A percentile compares a stretch with the other conserved stretches of the same genome.
Evolutionary conservation across 257 asterid species (phyloP).

Genomic region (Knoxia roxburghii): DNA sequence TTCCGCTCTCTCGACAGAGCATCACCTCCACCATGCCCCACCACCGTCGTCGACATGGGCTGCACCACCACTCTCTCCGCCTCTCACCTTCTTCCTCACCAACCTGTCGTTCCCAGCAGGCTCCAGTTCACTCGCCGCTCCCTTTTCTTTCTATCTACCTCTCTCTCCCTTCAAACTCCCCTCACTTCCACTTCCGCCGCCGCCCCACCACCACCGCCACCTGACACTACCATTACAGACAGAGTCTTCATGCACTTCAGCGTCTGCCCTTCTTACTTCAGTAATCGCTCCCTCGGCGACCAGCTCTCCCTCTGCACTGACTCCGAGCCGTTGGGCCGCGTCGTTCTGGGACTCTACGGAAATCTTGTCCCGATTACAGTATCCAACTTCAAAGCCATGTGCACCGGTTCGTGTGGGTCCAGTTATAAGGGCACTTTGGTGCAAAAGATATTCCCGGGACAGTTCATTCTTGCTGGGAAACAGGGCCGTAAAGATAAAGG

Average conservation of each 20-base stretch:
- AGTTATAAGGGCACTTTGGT: conserved; percentile 73
- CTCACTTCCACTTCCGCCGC: conserved; percentile 32
- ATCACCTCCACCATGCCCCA: conserved; percentile 38
- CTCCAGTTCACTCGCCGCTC: conserved; percentile 47
- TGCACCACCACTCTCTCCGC: conserved; percentile 38
- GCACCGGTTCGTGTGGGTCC: conserved; percentile 67
- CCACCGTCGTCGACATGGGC: conserved; percentile 49
- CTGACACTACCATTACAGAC: conserved; percentile 79
- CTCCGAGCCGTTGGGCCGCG: conserved; percentile 61
- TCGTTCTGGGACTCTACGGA: conserved; percentile 78
- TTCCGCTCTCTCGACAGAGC: background rate
- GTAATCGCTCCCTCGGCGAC: conserved; percentile 67
- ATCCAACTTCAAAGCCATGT: conserved; percentile 80
- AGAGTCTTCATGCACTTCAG: conserved; percentile 75
- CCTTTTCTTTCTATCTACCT: conserved; percentile 55
- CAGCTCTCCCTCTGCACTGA: conserved; percentile 67
- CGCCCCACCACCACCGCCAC: conserved; percentile 27
- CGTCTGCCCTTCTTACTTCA: conserved; percentile 78
- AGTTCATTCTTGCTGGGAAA: conserved; percentile 70
- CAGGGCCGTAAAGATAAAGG: conserved; percentile 87
- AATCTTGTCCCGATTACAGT: conserved; percentile 75
- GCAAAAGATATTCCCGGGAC: conserved; percentile 72
- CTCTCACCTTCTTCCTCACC: conserved; percentile 20
- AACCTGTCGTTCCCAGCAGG: conserved; percentile 14
- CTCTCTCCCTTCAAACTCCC: conserved; percentile 36